A percentile compares a stretch with the other conserved stretches of the same genome.
Evolutionary conservation across 1,284 basidiomycete genomes (phyloP).

Genomic region (Schizopora paradoxa): DNA sequence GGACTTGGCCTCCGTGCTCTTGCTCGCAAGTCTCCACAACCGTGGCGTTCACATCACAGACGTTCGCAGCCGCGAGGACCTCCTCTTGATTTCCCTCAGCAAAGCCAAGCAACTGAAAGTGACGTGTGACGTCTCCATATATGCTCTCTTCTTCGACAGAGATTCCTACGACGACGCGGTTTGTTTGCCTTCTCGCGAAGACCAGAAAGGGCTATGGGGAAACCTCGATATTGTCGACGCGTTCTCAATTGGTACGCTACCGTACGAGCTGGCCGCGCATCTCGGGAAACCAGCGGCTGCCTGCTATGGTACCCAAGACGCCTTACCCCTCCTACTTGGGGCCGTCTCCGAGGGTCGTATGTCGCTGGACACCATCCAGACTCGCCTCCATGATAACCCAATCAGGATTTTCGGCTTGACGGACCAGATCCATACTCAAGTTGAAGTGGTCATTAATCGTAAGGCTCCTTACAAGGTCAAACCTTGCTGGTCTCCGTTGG

Average conservation of each 20-base stretch:
- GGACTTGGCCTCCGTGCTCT: slow-evolving; percentile 88
- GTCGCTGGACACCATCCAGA: slow-evolving; percentile 78
- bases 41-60: slow-evolving; percentile 94
- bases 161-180: slow-evolving; percentile 67
- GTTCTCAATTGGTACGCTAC: slow-evolving; percentile 85
- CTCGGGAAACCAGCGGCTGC: slow-evolving; percentile 63
- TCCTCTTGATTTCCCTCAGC: slow-evolving; percentile 88
- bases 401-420: slow-evolving; percentile 88
- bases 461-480: slow-evolving; percentile 53
- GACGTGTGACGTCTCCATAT: slow-evolving; percentile 94
- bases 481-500: slow-evolving; percentile 81
- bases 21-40: slow-evolving; percentile 89
- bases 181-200: slow-evolving; percentile 71
- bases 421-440: slow-evolving; percentile 81
- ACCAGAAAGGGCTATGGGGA: slow-evolving; percentile 86
- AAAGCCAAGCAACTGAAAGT: slow-evolving; percentile 94
- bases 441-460: slow-evolving; percentile 90
- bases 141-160: slow-evolving; percentile 85
- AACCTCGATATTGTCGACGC: slow-evolving; percentile 84
- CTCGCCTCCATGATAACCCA: slow-evolving; percentile 87
- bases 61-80: slow-evolving; percentile 83
- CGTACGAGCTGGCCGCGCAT: slow-evolving; percentile 73
- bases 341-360: slow-evolving; percentile 81
- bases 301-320: slow-evolving; percentile 83
- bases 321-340: slow-evolving; percentile 82